Evolutionary conservation across 352 stramenopile species (phyloP), one percentile per base, ranked within the genome.

Genomic region (Phytophthora pinifolia): DNA sequence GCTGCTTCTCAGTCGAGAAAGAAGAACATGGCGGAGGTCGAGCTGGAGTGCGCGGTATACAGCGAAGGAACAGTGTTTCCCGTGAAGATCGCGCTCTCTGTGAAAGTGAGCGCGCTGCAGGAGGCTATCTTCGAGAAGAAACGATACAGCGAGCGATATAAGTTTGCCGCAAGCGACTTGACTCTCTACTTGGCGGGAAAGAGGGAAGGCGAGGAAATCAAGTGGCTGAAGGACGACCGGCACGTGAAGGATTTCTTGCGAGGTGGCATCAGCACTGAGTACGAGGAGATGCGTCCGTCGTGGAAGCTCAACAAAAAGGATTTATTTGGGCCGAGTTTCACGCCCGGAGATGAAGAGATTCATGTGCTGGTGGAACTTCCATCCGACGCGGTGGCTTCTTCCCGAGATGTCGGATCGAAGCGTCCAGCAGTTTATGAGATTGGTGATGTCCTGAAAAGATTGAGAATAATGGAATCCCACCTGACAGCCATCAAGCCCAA

Each of bases 61-160:
- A 29, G 36, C 14, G 34, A 62, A 62, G 45, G 27, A 3, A 62
- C 4, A 35, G 54, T 54, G 42, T 54, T 61, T 34, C 13, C 42
- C 17, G 53, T 54, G 13, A 39, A 61, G 35, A 54, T 61, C 35
- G 43, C 32, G 22, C 43, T 0, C 18, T 27, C 50, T 54, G 54
- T 45, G 9, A 37, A 43, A 41, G 44, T 62, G 41, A 42, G 34
- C 20, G 41, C 31, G 33, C 51, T 59, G 13, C 42, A 52, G 18
- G n/a, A 59, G n/a, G 35, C n/a, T 56, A 25, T 25, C 20, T 25
- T 25, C 20, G 20, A 25, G 20, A 25, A 25, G 20, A 25, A 25
- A 25, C 20, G 20, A 25, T 25, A 25, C 20, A 25, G 20, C 20
- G 20, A 25, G 20, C 20, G 20, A 1, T 25, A 25, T 25, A 25